Base-by-base conservation (phyloP, 1,284 basidiomycete species). In the Ceratobasidium sp. region DNA sequence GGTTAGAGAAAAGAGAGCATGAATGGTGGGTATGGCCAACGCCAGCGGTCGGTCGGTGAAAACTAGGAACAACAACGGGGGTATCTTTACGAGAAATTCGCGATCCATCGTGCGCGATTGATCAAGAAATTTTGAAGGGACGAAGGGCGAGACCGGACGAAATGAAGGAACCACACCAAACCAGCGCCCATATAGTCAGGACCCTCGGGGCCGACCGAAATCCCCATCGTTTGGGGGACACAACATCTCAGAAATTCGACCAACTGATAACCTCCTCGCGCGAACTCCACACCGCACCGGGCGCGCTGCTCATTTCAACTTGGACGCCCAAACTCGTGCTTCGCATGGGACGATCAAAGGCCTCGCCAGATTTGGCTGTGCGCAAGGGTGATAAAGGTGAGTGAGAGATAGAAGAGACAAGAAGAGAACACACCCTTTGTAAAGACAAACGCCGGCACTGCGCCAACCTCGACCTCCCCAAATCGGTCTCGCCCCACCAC, bases 311-410 rank as follows among this genome's bases (percentile, higher is more conserved):
- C 59, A 71, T 65, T 34, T 74, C 71, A 16, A 74, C 71, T 16
- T 64, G 69, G 41, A 74, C 74, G 28, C 74, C 74, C 21, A 74
- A 30, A 45, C 74, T 74, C 26, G 71, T 72, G 64, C 71, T 74
- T 46, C 74, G 23, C 74, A 74, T 74, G 12, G 71, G 74, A 36
- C 74, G 61, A 23, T 53, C 41, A 32, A 72, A 70, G 36, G 72
- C 53, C 43, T 72, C 74, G 21, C 74, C 71, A 6, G 65, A 21
- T 43, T 45, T 55, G 2, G 52, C 65, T 69, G 50, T 10, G 43
- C 18, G 36, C n/a, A n/a, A n/a, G 36, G 36, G 8, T 34, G 30
- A 32, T 12, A 34, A 23, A 58, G n/a, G n/a, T 58, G 32, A 58
- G 55, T 30, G n/a, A 6, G 55, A 58, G 50, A 43, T 1, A 60